These are phyloP conservation scores for Intubia oerlemansii DNA, from an alignment of 2,329 filamentous ascomycete species.

Conservation along the genomic window DNA sequence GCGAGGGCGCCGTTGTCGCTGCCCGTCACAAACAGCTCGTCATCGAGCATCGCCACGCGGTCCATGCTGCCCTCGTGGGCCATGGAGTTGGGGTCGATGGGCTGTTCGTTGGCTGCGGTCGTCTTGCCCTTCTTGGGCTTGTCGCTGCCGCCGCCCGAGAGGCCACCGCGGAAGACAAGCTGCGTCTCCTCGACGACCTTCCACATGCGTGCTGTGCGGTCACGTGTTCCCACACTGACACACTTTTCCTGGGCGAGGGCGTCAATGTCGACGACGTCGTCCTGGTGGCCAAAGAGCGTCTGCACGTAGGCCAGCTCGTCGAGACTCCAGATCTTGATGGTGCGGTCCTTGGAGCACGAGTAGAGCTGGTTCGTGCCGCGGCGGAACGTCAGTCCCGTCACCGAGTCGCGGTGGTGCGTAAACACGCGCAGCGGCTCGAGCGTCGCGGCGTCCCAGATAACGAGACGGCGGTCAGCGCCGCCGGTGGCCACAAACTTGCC, in stretches of 20 bases:
- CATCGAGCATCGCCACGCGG: constrained; percentile 74
- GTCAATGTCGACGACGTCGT: constrained; percentile 67
- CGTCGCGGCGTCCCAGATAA: constrained; percentile 70
- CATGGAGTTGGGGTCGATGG: constrained; percentile 8
- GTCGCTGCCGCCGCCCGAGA: constrained; percentile 18
- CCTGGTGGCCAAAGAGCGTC: constrained; percentile 90
- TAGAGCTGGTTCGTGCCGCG: constrained; percentile 81
- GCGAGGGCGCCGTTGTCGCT: constrained; percentile 76
- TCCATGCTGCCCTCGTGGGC: constrained; percentile 73
- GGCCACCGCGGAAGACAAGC: constrained; percentile 80
- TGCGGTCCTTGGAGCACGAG: constrained; percentile 74
- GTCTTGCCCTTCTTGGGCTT: constrained; percentile 5
- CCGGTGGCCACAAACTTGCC: constrained; percentile 85
- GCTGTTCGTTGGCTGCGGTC: constrained; percentile 13
- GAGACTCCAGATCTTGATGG: constrained; percentile 86
- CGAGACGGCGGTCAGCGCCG: constrained; percentile 61
- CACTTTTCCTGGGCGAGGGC: constrained; percentile 73
- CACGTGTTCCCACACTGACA: constrained; percentile 72
- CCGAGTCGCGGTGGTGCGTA: constrained; percentile 73
- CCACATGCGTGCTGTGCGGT: constrained; percentile 84
- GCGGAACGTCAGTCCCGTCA: constrained; percentile 71
- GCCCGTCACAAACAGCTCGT: constrained; percentile 76
- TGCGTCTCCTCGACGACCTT: constrained; percentile 93
- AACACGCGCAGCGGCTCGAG: constrained; percentile 67
- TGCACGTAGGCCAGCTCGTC: constrained; percentile 88